Percentiles rank a stretch among this genome's conserved stretches.
phyloP scores from a whole-genome alignment of 2,329 filamentous ascomycete genomes.

The Penicillium verrucosum region DNA sequence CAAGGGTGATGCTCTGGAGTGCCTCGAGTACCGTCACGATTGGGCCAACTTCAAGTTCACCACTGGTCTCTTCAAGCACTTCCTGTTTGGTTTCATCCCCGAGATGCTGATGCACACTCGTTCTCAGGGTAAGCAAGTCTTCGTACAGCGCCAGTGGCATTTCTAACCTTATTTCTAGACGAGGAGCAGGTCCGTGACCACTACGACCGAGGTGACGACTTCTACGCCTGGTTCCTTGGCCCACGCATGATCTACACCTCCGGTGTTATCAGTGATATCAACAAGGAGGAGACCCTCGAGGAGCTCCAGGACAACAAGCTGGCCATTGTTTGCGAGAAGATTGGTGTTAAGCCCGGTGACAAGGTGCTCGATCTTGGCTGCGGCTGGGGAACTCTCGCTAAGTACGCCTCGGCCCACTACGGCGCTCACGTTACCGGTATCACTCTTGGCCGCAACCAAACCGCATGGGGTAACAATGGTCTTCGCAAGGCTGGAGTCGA shows the following conservation, averaged over 20 bases:
- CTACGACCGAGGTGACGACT: conserved; percentile 97
- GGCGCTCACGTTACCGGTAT: conserved; percentile 82
- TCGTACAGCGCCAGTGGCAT: background rate
- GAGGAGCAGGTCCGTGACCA: conserved; percentile 97
- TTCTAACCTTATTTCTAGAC: conserved; percentile 51
- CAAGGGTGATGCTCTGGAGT: conserved; percentile 86
- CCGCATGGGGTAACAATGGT: conserved; percentile 90
- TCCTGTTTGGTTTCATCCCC: conserved; percentile 81
- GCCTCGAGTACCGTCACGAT: conserved; percentile 91
- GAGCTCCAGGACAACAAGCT: conserved; percentile 98
- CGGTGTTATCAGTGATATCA: conserved; percentile 84
- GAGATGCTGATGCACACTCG: conserved; percentile 91
- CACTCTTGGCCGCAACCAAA: conserved; percentile 93
- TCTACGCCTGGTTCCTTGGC: conserved; percentile 97
- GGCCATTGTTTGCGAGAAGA: conserved; percentile 92
- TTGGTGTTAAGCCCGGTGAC: conserved; percentile 76
- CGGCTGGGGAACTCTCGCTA: conserved; percentile 94
- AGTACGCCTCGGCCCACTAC: conserved; percentile 90
- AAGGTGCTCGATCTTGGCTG: conserved; percentile 90
- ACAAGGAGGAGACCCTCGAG: conserved; percentile 85
- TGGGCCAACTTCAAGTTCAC: conserved; percentile 97
- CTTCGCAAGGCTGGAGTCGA: conserved; percentile 77
- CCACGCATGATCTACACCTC: conserved; percentile 99
- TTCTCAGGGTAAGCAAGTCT: conserved; percentile 67
- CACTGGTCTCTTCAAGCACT: conserved; percentile 76